Evolutionary conservation across 371 early-diverging fungal genomes (phyloP).

Genomic region (Sporodiniella umbellata): DNA sequence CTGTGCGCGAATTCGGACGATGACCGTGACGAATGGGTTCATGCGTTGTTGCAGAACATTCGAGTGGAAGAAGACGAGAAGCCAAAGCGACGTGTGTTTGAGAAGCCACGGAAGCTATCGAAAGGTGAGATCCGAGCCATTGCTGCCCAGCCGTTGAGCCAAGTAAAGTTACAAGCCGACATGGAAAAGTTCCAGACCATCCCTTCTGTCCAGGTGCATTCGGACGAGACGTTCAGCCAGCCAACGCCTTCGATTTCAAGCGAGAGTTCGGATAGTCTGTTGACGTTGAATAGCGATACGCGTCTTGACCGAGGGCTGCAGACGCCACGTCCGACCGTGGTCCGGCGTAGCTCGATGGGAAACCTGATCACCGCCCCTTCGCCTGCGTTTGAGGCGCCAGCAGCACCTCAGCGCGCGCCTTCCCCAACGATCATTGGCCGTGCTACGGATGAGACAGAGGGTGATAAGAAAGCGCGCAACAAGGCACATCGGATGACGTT

Average conservation of each 20-base stretch:
- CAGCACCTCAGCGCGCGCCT: conserved; percentile 7
- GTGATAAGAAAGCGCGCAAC: conserved; percentile 39
- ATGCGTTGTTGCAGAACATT: conserved; percentile 56
- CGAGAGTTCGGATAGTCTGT: conserved; percentile 15
- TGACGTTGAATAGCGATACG: conserved; percentile 1
- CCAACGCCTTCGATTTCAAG: conserved; percentile 21
- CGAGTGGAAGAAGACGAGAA: conserved; percentile 20
- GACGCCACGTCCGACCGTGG: conserved; percentile 28
- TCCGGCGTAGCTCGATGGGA: conserved; percentile 42
- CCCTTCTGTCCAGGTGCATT: conserved; percentile 2
- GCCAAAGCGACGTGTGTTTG: conserved; percentile 11
- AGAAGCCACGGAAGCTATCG: conserved; percentile 36
- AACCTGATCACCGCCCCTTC: conserved; percentile 12
- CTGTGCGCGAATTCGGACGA: conserved; percentile 86
- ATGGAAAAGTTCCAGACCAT: conserved; percentile 18
- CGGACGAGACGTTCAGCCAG: background rate
- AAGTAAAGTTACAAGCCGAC: conserved; percentile 27
- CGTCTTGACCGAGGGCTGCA: conserved; percentile 8
- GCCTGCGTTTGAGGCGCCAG: background rate
- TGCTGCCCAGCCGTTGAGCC: conserved; percentile 31
- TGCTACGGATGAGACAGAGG: background rate
- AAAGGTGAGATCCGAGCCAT: conserved; percentile 38
- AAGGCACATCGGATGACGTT: conserved; percentile 52
- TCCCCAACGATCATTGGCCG: conserved; percentile 11
- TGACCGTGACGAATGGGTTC: conserved; percentile 90